Evolutionary conservation across 331 rosid species (phyloP), one percentile per base, ranked within the genome.

Genomic region (Spiraea crenata): DNA sequence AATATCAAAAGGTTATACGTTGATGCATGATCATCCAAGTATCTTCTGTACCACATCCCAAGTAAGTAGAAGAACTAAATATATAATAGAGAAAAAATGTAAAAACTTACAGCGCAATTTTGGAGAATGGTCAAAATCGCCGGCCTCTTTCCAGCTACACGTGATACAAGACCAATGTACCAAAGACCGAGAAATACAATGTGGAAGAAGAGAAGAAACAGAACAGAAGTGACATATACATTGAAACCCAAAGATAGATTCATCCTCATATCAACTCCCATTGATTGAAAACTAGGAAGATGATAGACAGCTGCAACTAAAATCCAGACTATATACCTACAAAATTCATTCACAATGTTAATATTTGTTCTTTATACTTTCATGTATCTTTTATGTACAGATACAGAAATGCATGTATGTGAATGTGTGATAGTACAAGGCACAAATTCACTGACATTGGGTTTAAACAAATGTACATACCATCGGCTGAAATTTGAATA

Each of bases 181-280:
- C 97, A 89, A 70, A 95, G 96, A 72, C 97, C 98, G 71, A 81
- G 66, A 74, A 95, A 95, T 74, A 91, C 57, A 77, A 91, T 81
- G 78, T 95, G 99, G 76, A 95, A 95, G 67, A 88, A 90, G 52
- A 84, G 47, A 78, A 95, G 99, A 85, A 95, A 95, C 70, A 86
- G 71, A 71, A 91, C 87, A 78, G 99, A 95, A 74, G 99, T 83
- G 60, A 95, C 77, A 60, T 82, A 95, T 74, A 95, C 92, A 14
- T 97, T 91, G 62, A 91, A 78, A 79, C 92, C 90, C 79, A 95
- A 73, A 39, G 98, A 91, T 35, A 95, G 81, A 79, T 88, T 95
- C 99, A 91, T 91, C 86, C 96, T 89, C 84, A 95, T 74, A 83
- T 95, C 99, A 76, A 95, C 92, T 77, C 98, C 96, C 99, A 91